Conservation (phyloP, 306 rosid genomes). For the Coriaria nepalensis region DNA sequence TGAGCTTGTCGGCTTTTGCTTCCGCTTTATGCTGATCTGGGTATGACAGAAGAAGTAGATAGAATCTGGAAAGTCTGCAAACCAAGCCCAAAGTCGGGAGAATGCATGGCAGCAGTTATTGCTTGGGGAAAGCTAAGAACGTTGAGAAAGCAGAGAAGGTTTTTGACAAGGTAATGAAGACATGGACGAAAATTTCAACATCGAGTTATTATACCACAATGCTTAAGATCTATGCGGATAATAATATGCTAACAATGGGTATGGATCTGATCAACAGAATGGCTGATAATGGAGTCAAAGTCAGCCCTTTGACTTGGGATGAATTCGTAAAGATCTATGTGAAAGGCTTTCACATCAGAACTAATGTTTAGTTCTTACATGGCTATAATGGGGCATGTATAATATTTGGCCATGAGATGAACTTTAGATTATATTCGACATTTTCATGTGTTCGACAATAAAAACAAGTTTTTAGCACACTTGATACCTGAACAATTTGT, state of each 20-base stretch:
- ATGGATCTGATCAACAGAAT: constrained; percentile 61
- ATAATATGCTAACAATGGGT: constrained; percentile 54
- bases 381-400: constrained; percentile 37
- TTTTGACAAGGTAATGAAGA: constrained; percentile 28
- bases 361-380: constrained; percentile 30
- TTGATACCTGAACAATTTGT: no score
- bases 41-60: constrained; percentile 55
- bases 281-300: constrained; percentile 36
- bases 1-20: constrained; percentile 33
- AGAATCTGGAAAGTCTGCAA: constrained; percentile 67
- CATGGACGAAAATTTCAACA: constrained; percentile 29
- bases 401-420: no score
- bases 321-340: constrained; percentile 58
- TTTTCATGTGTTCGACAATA: no score
- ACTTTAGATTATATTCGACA: no score
- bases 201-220: constrained; percentile 31
- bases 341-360: constrained; percentile 32
- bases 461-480: no score
- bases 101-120: constrained; percentile 50
- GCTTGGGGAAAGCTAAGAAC: constrained; percentile 70
- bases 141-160: constrained; percentile 57
- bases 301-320: constrained; percentile 57
- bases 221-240: constrained; percentile 48
- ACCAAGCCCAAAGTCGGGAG: constrained; percentile 28
- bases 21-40: constrained; percentile 53